Percentiles rank a stretch among this genome's conserved stretches.
These are phyloP conservation scores for Neurospora sp. DNA, from an alignment of 495 filamentous ascomycete species.

Conservation along the genomic window DNA sequence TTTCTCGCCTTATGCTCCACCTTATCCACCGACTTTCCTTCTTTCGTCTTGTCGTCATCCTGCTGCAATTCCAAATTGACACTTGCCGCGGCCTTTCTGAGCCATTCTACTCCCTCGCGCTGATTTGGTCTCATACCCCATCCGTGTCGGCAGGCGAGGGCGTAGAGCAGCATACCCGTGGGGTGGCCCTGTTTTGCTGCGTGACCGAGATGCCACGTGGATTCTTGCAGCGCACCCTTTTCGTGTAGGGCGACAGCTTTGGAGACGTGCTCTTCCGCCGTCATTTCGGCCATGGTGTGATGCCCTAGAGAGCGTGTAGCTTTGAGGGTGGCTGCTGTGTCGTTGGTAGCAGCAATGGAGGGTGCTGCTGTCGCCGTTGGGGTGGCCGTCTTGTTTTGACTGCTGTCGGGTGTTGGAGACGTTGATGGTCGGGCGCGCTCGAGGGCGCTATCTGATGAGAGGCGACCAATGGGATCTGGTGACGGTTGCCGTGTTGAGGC, in stretches of 20 bases:
- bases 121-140: conserved; percentile 95
- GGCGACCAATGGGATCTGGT: conserved; percentile 31
- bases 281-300: conserved; percentile 45
- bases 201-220: conserved; percentile 88
- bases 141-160: conserved; percentile 90
- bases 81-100: conserved; percentile 77
- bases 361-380: conserved; percentile 24
- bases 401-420: conserved; percentile 27
- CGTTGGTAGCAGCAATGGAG: conserved; percentile 38
- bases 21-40: conserved; percentile 52
- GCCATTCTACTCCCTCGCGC: conserved; percentile 80
- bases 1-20: conserved; percentile 65
- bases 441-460: conserved; percentile 35
- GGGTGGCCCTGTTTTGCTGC: conserved; percentile 78
- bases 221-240: conserved; percentile 74
- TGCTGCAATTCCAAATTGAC: conserved; percentile 72
- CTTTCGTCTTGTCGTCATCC: conserved; percentile 57
- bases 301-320: conserved; percentile 40
- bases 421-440: conserved; percentile 25
- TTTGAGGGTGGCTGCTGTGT: conserved; percentile 56
- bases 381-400: conserved; percentile 28
- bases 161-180: conserved; percentile 91
- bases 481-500: conserved; percentile 21
- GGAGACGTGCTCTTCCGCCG: conserved; percentile 76
- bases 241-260: conserved; percentile 86